A percentile compares a stretch with the other conserved stretches of the same genome.
phyloP scores from a whole-genome alignment of 108 stramenopile genomes.

The Discostella stelligeroides region DNA sequence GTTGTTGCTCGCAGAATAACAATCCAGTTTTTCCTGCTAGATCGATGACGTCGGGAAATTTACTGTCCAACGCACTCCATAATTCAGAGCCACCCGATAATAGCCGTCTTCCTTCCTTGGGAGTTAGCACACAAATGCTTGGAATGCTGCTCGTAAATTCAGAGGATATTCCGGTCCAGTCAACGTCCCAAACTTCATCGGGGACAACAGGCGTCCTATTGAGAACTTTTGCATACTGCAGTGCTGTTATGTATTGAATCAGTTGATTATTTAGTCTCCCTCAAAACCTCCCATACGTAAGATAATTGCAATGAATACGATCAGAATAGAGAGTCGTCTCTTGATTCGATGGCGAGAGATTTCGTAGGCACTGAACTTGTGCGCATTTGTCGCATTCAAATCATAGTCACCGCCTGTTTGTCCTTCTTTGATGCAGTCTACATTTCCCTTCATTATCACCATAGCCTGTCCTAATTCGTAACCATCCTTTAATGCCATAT shows the following conservation, averaged over 20 bases:
- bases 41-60: constrained; percentile 47
- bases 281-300: constrained; percentile 47
- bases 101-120: constrained; percentile 25
- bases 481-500: constrained; percentile 48
- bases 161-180: constrained; percentile 45
- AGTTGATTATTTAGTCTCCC: constrained; percentile 54
- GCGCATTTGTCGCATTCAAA: too few species aligned
- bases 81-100: constrained; percentile 32
- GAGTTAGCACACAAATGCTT: constrained; percentile 36
- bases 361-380: too few species aligned
- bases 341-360: too few species aligned
- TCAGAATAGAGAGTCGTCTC: too few species aligned
- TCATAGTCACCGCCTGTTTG: too few species aligned
- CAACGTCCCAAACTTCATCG: constrained; percentile 47
- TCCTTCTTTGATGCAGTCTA: too few species aligned
- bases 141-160: constrained; percentile 23
- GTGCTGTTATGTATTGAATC: too few species aligned
- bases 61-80: constrained; percentile 44
- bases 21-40: constrained; percentile 44
- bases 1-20: constrained; percentile 48
- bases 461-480: too few species aligned
- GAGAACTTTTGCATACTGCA: too few species aligned
- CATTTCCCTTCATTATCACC: too few species aligned
- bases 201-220: too few species aligned
- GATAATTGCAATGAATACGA: too few species aligned